Percentiles rank a stretch among this genome's conserved stretches.
Conservation (phyloP, 2,329 filamentous ascomycete genomes). For the Cladosporium velox region DNA sequence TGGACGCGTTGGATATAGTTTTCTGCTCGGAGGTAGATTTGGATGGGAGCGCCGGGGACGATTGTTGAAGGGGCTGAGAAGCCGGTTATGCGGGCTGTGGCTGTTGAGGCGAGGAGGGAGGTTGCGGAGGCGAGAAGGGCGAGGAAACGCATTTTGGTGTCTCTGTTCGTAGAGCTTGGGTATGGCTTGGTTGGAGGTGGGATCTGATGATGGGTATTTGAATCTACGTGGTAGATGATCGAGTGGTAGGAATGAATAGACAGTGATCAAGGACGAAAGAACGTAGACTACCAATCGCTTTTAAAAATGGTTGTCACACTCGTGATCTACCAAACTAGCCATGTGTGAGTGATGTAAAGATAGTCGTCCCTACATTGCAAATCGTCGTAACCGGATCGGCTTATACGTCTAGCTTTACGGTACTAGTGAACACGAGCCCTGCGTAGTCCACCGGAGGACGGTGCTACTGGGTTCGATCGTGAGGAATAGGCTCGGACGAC, state of each 20-base stretch:
- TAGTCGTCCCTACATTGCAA: neutral
- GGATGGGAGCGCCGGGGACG: conserved; percentile 41
- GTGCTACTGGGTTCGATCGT: conserved; percentile 10
- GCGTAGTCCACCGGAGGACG: neutral
- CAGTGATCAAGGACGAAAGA: neutral
- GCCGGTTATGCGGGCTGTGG: conserved; percentile 47
- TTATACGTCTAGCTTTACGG: neutral
- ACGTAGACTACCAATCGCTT: neutral
- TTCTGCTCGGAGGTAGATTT: conserved; percentile 43
- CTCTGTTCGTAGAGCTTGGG: neutral
- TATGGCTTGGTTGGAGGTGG: neutral
- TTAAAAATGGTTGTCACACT: neutral
- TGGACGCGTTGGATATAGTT: conserved; percentile 50
- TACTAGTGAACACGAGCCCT: neutral
- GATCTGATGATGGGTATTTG: neutral
- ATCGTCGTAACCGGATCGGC: conserved; percentile 3
- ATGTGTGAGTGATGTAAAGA: conserved; percentile 16
- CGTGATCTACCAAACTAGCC: neutral
- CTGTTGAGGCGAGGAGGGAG: conserved; percentile 24
- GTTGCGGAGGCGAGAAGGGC: conserved; percentile 5
- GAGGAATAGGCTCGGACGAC: neutral
- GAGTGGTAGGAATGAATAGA: neutral
- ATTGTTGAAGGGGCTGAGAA: conserved; percentile 47
- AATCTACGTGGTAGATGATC: neutral
- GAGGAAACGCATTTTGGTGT: conserved; percentile 5